phyloP scores from a whole-genome alignment of 1,139 yeast species.

The Pneumocystis wakefieldiae region DNA sequence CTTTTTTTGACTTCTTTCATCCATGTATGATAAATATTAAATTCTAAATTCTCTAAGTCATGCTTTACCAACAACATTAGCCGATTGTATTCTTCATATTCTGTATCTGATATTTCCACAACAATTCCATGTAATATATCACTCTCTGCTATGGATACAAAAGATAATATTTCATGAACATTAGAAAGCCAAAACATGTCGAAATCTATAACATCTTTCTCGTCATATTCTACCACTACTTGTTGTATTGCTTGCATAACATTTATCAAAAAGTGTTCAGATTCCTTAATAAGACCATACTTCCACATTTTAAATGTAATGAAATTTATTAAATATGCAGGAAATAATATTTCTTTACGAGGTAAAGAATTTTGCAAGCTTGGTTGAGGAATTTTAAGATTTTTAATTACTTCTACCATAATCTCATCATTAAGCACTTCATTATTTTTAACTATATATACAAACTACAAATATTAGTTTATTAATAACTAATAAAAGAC shows the following conservation, averaged over 20 bases:
- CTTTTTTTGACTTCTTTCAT: constrained; percentile 89
- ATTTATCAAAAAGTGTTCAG: constrained; percentile 82
- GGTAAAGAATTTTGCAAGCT: constrained; percentile 69
- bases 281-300: constrained; percentile 78
- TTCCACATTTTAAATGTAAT: constrained; percentile 98
- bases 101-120: constrained; percentile 79
- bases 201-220: constrained; percentile 75
- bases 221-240: constrained; percentile 33
- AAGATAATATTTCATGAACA: constrained; percentile 88
- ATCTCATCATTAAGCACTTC: constrained; percentile 69
- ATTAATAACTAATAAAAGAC: constrained; percentile 17
- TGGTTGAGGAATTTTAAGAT: constrained; percentile 76
- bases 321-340: constrained; percentile 85
- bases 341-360: constrained; percentile 77
- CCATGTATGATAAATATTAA: constrained; percentile 93
- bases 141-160: constrained; percentile 83
- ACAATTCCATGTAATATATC: constrained; percentile 68
- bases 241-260: constrained; percentile 78
- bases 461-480: constrained; percentile 21
- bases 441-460: constrained; percentile 51
- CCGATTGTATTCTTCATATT: constrained; percentile 77
- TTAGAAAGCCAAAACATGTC: constrained; percentile 98
- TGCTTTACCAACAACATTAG: constrained; percentile 85
- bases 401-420: constrained; percentile 72
- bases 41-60: constrained; percentile 84